Evolutionary conservation across 371 early-diverging fungal species (phyloP), one percentile per base, ranked within the genome.

Genomic region (Lichtheimia ornata): DNA sequence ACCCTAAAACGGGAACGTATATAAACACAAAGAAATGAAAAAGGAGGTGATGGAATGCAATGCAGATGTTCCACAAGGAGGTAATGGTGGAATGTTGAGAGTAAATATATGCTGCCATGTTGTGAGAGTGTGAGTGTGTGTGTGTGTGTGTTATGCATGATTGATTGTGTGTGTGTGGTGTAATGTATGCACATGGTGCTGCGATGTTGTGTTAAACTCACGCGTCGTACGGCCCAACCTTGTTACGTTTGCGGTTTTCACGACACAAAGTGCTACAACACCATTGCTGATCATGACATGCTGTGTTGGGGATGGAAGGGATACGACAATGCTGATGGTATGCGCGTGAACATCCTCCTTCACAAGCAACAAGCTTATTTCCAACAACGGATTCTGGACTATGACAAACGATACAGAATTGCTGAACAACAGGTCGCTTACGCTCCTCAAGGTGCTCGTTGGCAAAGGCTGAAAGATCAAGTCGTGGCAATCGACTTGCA

Each of bases 261-360:
- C 56, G 61, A 40, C 71, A 71, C 20, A 56, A n/a, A 5, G 71
- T 28, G 43, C 59, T 64, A 55, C 71, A 71, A 53, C 52, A 69
- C 70, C 70, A 69, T 30, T 30, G 56, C 20, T 62, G 50, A 59
- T 56, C 56, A 13, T 58, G 47, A n/a, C 47, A 45, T 15, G 30
- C 53, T 22, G n/a, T 42, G 5, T 40, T 14, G 28, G 56, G 42
- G 35, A 63, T 56, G 17, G 55, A 24, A 15, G 63, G 57, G 15
- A 57, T 45, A 47, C 57, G 51, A 50, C 63, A 64, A 22, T 28
- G 51, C 43, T 64, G 66, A 53, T 74, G 74, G 53, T 68, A 74
- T 30, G 71, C 71, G 56, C 66, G 71, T 15, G 74, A 71, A 45
- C 74, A 74, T 3, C 74, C 74, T 17, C 74, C 74, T 53, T 73